Conservation (phyloP, 1,284 basidiomycete genomes). For the Ganoderma meredithae region DNA sequence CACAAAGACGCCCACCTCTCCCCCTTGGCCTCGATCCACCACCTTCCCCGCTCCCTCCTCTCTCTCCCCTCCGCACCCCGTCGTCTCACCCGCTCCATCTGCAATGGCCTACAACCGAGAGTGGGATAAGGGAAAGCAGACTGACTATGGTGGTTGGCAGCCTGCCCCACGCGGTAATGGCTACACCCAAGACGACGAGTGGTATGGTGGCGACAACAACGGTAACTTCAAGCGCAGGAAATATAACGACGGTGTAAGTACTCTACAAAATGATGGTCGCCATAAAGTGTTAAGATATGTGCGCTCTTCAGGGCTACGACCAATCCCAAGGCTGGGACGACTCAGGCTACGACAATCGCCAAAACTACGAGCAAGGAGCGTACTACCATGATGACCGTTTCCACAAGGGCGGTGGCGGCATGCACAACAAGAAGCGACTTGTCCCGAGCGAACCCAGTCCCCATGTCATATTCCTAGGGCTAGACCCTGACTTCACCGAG, state of each 20-base stretch:
- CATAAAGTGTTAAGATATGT: not conserved
- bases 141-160: slow-evolving; percentile 48
- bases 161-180: slow-evolving; percentile 48
- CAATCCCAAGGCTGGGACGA: slow-evolving; percentile 52
- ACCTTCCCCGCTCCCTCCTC: slow-evolving; percentile 19
- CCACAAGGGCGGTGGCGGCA: slow-evolving; percentile 46
- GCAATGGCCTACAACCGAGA: slow-evolving; percentile 80
- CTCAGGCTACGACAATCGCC: slow-evolving; percentile 43
- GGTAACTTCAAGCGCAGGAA: slow-evolving; percentile 80
- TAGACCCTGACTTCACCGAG: slow-evolving; percentile 90
- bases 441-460: slow-evolving; percentile 82
- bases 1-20: slow-evolving; percentile 22
- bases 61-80: slow-evolving; percentile 2
- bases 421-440: slow-evolving; percentile 72
- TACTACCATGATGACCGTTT: slow-evolving; percentile 55
- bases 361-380: slow-evolving; percentile 41
- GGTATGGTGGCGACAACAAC: slow-evolving; percentile 69
- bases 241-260: slow-evolving; percentile 72
- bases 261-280: not conserved
- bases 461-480: slow-evolving; percentile 91
- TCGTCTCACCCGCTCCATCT: not conserved
- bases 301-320: slow-evolving; percentile 55
- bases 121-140: slow-evolving; percentile 80
- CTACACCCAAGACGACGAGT: slow-evolving; percentile 73
- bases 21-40: slow-evolving; percentile 30